phyloP scores from a whole-genome alignment of 2,329 filamentous ascomycete species.

The Saccharata proteae region DNA sequence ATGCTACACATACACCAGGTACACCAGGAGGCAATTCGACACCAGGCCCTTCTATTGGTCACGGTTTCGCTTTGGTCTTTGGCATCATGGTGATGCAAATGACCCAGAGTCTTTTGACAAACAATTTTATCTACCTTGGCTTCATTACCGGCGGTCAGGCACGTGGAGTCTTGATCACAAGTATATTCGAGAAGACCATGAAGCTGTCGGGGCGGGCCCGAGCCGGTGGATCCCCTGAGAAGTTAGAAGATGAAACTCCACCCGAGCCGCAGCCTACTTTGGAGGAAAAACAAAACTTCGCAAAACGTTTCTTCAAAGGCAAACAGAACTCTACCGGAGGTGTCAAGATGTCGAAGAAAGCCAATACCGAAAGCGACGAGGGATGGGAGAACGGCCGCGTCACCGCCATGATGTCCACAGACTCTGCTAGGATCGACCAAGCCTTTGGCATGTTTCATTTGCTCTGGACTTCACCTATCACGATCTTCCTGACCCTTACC shows the following conservation, averaged over 20 bases:
- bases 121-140: constrained; percentile 85
- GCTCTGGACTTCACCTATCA: constrained; percentile 74
- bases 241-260: constrained; percentile 29
- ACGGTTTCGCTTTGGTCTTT: constrained; percentile 70
- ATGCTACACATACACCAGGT: no score
- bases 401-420: constrained; percentile 87
- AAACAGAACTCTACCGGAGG: constrained; percentile 28
- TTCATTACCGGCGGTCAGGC: constrained; percentile 84
- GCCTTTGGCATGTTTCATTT: constrained; percentile 84
- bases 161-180: constrained; percentile 67
- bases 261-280: no score
- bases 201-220: constrained; percentile 76
- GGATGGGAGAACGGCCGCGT: constrained; percentile 92
- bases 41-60: constrained; percentile 56
- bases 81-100: constrained; percentile 81
- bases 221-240: constrained; percentile 71
- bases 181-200: constrained; percentile 91
- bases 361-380: constrained; percentile 53
- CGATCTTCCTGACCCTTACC: constrained; percentile 65
- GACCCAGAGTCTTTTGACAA: constrained; percentile 65
- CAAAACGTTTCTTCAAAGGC: constrained; percentile 16
- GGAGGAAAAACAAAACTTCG: constrained; percentile 28
- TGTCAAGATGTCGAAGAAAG: constrained; percentile 30
- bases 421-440: constrained; percentile 85
- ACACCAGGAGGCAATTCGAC: no score